Evolutionary conservation across 768 basidiomycete species (phyloP), one percentile per base, ranked within the genome.

Genomic region (Suillus lakei): DNA sequence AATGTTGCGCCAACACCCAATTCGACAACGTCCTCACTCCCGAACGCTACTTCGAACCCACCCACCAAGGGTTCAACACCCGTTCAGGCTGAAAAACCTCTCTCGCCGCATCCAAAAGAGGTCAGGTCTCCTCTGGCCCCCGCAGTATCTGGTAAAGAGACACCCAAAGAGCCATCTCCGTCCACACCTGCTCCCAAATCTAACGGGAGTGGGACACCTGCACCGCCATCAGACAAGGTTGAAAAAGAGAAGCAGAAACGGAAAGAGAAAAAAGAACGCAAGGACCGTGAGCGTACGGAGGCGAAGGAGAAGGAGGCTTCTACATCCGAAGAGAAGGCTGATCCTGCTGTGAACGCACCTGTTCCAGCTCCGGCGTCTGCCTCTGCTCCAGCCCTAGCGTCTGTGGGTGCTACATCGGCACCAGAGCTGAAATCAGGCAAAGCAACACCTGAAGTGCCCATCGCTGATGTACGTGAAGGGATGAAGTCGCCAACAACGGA

Each of bases 231-330:
- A 18, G 88, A 90, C 28, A 88, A 81, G 74, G 79, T 78, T 4
- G 88, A 88, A 68, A 84, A 78, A 63, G 84, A 88, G 55, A 87
- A 84, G 69, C 78, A 81, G 60, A 88, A 88, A 76, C 85, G 80
- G 72, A 87, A 87, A 73, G 83, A 87, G 7, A 87, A 82, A 76
- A 91, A 87, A 71, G 88, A 91, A 66, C 82, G 80, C 67, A 90
- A 86, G 75, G 84, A 84, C 65, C 80, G 82, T 68, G 81, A 90
- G 68, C 80, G 81, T 28, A 73, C 72, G 0, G 86, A 85, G 44
- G 38, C 77, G 26, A 80, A 73, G 56, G 78, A 78, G 38, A 81
- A 76, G 66, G 80, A 79, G 68, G 66, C 12, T 72, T 63, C 67
- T 64, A 71, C 70, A 16, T 64, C 70, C 67, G 77, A 74, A 72